Conservation (phyloP, 306 rosid species). For the Glycine soja region DNA sequence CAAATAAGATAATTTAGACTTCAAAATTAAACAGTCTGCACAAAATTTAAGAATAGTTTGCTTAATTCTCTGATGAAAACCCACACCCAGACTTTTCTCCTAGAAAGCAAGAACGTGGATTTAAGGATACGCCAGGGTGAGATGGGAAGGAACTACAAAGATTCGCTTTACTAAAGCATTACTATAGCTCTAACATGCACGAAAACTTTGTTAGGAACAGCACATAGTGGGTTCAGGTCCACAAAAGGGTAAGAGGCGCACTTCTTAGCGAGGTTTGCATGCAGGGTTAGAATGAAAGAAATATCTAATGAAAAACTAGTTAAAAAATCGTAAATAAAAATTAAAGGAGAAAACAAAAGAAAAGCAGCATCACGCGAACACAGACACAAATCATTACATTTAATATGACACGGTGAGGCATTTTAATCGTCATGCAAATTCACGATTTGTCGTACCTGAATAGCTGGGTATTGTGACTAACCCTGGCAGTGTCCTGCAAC, state of each 20-base stretch:
- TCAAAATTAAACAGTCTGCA: neutral
- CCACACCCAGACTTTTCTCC: conserved; percentile 7
- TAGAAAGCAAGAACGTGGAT: conserved; percentile 2
- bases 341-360: conserved; percentile 7
- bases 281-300: conserved; percentile 7
- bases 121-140: conserved; percentile 1
- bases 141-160: conserved; percentile 15
- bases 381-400: neutral
- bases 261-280: neutral
- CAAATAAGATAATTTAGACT: neutral
- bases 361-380: conserved; percentile 2
- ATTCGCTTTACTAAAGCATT: neutral
- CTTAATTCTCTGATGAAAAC: conserved; percentile 25
- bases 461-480: conserved; percentile 80
- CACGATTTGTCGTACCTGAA: conserved; percentile 66
- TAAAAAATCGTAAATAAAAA: conserved; percentile 1
- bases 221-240: neutral
- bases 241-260: neutral
- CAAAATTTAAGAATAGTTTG: no score
- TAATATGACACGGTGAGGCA: neutral
- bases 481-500: conserved; percentile 93
- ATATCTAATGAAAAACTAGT: neutral
- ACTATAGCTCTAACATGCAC: conserved; percentile 11
- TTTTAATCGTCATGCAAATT: neutral
- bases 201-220: conserved; percentile 14